Evolutionary conservation across 139 green algal genomes (phyloP), one percentile per base, ranked within the genome.

Genomic region (Volvox africanus): DNA sequence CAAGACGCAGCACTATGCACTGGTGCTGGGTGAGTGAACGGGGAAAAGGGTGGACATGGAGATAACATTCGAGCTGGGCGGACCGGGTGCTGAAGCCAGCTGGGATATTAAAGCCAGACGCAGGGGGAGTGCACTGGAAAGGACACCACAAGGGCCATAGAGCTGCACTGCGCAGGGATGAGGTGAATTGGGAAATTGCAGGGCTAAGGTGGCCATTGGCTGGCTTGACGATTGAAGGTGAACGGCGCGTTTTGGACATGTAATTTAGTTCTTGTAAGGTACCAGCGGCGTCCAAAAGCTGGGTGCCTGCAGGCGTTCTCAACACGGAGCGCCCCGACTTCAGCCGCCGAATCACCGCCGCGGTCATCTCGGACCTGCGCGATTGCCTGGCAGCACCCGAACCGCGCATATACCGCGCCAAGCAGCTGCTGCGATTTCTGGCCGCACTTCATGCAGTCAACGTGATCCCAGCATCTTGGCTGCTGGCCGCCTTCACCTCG

Each of bases 1-100:
- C 82, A 98, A 98, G 89, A 96, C 94, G 3, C 93, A 93, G 0
- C 87, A 97, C 69, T 98, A 98, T 77, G 94, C 95, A 14, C 91
- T 97, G 28, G 92, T 98, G 21, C 88, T 96, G 17, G 97, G 96
- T 97, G 90, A 92, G 80, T 32, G 62, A 21, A 44, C 17, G 1
- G n/a, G 68, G 77, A n/a, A 14, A 30, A 37, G 75, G 75, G 26
- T 26, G 77, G n/a, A 55, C 44, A 55, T 55, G 44, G 44, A 55
- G 9, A 55, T 9, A 55, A 9, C 44, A 55, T 55, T 14, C 9
- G 44, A 55, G 44, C 44, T 55, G 44, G 44, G 44, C 44, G 5
- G 44, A 55, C 44, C 44, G 44, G 44, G 44, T 55, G 44, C 44
- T 55, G 44, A 55, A 55, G 44, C 44, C 44, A 55, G 44, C 44